phyloP scores from a whole-genome alignment of 2,329 filamentous ascomycete species.

The Aaosphaeria arxii region DNA sequence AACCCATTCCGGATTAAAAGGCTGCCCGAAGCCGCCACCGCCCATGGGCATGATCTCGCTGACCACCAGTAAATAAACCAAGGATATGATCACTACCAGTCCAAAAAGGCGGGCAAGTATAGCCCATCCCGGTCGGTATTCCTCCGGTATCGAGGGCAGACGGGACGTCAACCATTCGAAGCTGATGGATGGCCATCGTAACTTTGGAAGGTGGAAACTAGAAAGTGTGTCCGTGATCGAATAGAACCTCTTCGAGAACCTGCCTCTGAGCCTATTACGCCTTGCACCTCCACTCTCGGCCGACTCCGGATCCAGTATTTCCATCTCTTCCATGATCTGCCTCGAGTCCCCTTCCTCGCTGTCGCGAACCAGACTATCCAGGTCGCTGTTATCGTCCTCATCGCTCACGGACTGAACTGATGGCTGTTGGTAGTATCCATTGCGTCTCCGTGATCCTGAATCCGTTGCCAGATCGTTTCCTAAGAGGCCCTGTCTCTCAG shows the following conservation, averaged over 20 bases:
- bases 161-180: slow-evolving; percentile 29
- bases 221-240: slow-evolving; percentile 57
- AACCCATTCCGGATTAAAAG: slow-evolving; percentile 82
- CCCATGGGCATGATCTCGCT: slow-evolving; percentile 76
- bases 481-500: slow-evolving; percentile 76
- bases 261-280: slow-evolving; percentile 29
- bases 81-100: slow-evolving; percentile 68
- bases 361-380: slow-evolving; percentile 53
- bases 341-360: slow-evolving; percentile 63
- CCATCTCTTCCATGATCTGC: slow-evolving; percentile 76
- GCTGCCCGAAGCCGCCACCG: slow-evolving; percentile 55
- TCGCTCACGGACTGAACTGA: slow-evolving; percentile 74
- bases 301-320: slow-evolving; percentile 36
- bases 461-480: slow-evolving; percentile 45
- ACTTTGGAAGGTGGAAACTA: slow-evolving; percentile 50
- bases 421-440: slow-evolving; percentile 66
- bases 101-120: slow-evolving; percentile 72
- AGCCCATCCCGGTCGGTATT: slow-evolving; percentile 56
- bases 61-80: slow-evolving; percentile 82
- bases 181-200: slow-evolving; percentile 27
- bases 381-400: slow-evolving; percentile 49
- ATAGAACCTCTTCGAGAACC: slow-evolving; percentile 56
- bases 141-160: slow-evolving; percentile 44
- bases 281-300: slow-evolving; percentile 27
- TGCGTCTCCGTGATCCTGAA: slow-evolving; percentile 26